phyloP scores from a whole-genome alignment of 2,329 filamentous ascomycete genomes.

The Malbranchea zuffiana region DNA sequence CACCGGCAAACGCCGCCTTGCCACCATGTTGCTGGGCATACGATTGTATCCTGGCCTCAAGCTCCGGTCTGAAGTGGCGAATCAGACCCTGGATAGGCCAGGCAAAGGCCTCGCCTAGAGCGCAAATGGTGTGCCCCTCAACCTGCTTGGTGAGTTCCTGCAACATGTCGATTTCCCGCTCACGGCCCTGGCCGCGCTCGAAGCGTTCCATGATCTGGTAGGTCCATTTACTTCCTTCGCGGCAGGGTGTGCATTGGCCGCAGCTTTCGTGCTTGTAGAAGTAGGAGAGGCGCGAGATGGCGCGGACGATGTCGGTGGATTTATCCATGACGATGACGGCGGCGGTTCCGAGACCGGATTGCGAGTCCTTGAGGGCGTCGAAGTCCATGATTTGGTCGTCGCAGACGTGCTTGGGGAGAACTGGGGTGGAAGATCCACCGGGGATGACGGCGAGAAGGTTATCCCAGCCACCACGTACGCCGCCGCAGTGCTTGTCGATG shows the following conservation, averaged over 20 bases:
- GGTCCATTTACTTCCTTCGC: conserved; percentile 97
- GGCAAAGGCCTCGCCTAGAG: conserved; percentile 92
- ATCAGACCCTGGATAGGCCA: conserved; percentile 98
- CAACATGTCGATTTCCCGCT: conserved; percentile 96
- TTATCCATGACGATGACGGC: conserved; percentile 99
- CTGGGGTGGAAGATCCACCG: conserved; percentile 90
- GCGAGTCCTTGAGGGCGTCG: conserved; percentile 92
- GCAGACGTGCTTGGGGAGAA: conserved; percentile 79
- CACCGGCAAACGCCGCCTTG: conserved; percentile 61
- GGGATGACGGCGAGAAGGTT: conserved; percentile 93
- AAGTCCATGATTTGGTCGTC: conserved; percentile 99
- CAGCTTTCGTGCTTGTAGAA: conserved; percentile 99
- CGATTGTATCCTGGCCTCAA: conserved; percentile 80
- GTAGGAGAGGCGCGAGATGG: conserved; percentile 81
- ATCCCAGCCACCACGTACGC: conserved; percentile 93
- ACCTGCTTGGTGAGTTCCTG: conserved; percentile 99
- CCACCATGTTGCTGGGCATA: conserved; percentile 64
- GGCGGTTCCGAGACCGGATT: conserved; percentile 92
- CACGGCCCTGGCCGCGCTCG: conserved; percentile 76
- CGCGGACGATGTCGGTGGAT: conserved; percentile 87
- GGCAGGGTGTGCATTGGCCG: conserved; percentile 98
- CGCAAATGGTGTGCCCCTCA: conserved; percentile 97
- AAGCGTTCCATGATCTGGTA: conserved; percentile 98
- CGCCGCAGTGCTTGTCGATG: conserved; percentile 96
- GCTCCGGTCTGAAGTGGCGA: conserved; percentile 91